Base-by-base conservation (phyloP, 805 yeast species). In the Schizosaccharomyces japonicus region DNA sequence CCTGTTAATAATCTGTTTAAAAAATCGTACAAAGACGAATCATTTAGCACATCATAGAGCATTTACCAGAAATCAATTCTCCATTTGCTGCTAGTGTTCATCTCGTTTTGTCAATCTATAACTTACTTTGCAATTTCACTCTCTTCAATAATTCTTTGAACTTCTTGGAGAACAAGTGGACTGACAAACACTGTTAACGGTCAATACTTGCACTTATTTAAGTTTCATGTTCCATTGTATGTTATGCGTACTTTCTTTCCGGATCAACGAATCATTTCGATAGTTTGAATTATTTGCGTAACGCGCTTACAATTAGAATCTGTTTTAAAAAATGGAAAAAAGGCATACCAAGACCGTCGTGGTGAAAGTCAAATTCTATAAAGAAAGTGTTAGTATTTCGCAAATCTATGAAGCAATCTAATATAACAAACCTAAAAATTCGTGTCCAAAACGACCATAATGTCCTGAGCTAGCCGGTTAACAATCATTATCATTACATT, bases 261-360 rank as follows among this genome's bases (percentile, higher is more conserved):
- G 54, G 49, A 68, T 67, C 49, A 61, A 47, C 3, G 63, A 62
- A 44, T 67, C 72, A 31, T 63, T 60, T 50, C 70, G 57, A 49
- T 68, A 68, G 50, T 66, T 65, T 2, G 71, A 65, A 50, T 65
- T 67, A 50, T 68, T 68, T n/a, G 68, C 67, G 51, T 68, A 68
- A 44, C 67, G 56, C 29, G 63, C 51, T 42, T 21, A 5, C 3
- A 23, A 21, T 42, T 42, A 42, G 46, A 5, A 42, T 17, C 21
- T 27, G 2, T 2, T 25, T 3, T 7, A 15, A 1, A 27, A 25
- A 6, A 17, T 13, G 7, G 15, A 6, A 42, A 13, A 19, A 5
- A 5, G 53, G 48, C 2, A 63, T 68, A 33, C 53, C 53, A 3
- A 53, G 51, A 10, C 63, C 63, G 42, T 59, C 61, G 2, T 52